Percentiles rank a stretch among this genome's conserved stretches.
These are phyloP conservation scores for Sphaceloma murrayae DNA, from an alignment of 2,329 filamentous ascomycete genomes.

Conservation along the genomic window DNA sequence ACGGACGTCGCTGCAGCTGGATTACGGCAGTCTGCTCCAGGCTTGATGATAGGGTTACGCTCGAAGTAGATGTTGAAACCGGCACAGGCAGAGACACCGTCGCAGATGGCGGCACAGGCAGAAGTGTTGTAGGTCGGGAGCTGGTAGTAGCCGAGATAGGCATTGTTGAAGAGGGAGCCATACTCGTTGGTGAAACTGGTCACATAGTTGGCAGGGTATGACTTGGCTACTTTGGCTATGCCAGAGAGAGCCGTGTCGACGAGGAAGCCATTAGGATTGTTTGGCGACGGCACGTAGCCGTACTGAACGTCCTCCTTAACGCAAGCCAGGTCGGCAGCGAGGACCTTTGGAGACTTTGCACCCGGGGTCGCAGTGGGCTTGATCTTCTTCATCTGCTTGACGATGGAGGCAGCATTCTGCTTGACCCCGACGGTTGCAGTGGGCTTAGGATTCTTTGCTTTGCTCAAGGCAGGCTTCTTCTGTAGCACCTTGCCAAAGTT, in stretches of 20 bases:
- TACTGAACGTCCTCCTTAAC: neutral
- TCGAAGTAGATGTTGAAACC: constrained; percentile 22
- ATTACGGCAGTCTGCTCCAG: constrained; percentile 17
- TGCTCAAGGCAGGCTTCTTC: no score
- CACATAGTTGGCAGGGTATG: neutral
- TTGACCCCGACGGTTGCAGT: no score
- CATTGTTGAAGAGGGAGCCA: neutral
- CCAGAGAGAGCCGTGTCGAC: neutral
- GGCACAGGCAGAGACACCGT: constrained; percentile 17
- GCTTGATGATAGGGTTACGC: constrained; percentile 18
- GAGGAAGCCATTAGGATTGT: neutral
- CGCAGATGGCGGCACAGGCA: constrained; percentile 19
- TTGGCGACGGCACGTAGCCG: neutral
- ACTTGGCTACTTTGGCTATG: neutral
- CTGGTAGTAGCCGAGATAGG: constrained; percentile 18
- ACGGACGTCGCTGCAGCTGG: constrained; percentile 9
- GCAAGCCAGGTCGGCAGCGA: no score
- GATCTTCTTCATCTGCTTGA: no score
- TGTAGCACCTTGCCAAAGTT: no score
- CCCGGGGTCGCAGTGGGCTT: no score
- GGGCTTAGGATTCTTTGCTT: no score
- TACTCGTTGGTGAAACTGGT: neutral
- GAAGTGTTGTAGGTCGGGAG: constrained; percentile 17
- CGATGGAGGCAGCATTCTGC: no score
- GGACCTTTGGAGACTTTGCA: no score